phyloP scores from a whole-genome alignment of 2,329 filamentous ascomycete genomes.

The Eurotiales sp. region DNA sequence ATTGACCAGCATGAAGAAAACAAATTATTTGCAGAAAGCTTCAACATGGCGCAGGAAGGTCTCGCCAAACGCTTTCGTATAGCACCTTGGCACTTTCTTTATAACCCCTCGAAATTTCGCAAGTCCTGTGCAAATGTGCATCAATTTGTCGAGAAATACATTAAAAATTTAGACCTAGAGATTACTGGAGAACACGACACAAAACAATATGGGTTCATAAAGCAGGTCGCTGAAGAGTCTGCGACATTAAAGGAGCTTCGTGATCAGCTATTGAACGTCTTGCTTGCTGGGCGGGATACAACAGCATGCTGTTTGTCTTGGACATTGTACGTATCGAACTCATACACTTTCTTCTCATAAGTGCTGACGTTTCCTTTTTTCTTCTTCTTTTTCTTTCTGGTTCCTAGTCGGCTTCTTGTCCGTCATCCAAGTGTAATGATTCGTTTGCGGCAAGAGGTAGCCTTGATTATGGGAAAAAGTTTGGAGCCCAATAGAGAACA shows the following conservation, averaged over 20 bases:
- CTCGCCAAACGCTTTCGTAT: conserved; percentile 26
- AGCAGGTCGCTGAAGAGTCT: conserved; percentile 16
- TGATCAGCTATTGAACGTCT: conserved; percentile 28
- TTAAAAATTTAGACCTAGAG: background rate
- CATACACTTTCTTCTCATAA: too few relatives aligned
- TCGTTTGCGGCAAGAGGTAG: conserved; percentile 20
- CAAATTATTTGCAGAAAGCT: conserved; percentile 21
- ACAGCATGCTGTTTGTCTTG: conserved; percentile 28
- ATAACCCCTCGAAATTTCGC: conserved; percentile 26
- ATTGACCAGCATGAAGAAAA: background rate
- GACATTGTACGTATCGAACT: conserved; percentile 23
- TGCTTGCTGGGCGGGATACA: conserved; percentile 29
- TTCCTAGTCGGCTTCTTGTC: conserved; percentile 20
- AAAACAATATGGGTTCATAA: background rate
- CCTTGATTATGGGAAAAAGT: conserved; percentile 17
- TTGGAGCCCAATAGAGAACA: conserved; percentile 17
- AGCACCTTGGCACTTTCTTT: conserved; percentile 29
- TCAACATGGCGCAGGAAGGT: conserved; percentile 22
- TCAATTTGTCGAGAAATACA: background rate
- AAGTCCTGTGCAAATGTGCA: conserved; percentile 3
- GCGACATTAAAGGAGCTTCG: conserved; percentile 22
- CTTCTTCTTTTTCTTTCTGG: background rate
- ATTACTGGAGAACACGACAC: background rate
- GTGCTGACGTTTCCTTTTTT: too few relatives aligned
- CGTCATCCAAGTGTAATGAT: conserved; percentile 19